Conservation (phyloP, 164 flowering plant genomes). For the Protea cynaroides region DNA sequence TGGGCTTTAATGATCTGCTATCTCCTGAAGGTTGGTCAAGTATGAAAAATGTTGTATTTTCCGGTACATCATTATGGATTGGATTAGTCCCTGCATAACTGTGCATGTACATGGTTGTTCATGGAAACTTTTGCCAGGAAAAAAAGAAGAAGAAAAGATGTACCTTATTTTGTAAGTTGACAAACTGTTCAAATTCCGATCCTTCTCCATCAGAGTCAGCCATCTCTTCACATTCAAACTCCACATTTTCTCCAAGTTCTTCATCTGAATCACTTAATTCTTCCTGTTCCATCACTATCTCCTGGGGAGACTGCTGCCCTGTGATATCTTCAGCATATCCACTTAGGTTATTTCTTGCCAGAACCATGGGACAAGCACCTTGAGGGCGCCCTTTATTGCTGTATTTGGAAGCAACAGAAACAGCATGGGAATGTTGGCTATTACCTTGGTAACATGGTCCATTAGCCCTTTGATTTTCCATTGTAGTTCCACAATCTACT, state of each 20-base stretch:
- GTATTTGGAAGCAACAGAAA: conserved; percentile 6
- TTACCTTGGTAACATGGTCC: not conserved
- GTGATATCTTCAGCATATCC: conserved; percentile 23
- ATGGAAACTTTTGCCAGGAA: no score
- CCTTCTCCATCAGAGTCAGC: conserved; percentile 81
- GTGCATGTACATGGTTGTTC: no score
- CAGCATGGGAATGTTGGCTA: conserved; percentile 3
- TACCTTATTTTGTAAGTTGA: conserved; percentile 47
- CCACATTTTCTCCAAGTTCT: conserved; percentile 73
- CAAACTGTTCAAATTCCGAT: conserved; percentile 37
- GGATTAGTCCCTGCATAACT: no score
- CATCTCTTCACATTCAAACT: conserved; percentile 98
- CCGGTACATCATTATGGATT: no score
- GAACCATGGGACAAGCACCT: conserved; percentile 14
- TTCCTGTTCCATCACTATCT: conserved; percentile 95
- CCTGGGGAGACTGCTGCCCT: conserved; percentile 56
- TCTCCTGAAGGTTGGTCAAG: no score
- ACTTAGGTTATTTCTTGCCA: conserved; percentile 11
- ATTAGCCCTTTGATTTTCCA: conserved; percentile 5
- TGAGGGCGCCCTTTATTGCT: conserved; percentile 8
- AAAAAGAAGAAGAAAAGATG: not conserved
- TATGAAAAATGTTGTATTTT: no score
- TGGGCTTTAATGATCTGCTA: no score
- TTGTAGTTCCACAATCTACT: conserved; percentile 3
- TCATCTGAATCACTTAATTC: conserved; percentile 98